Conservation (phyloP, 73 alveolate species). For the Tetrahymena malaccensis region DNA sequence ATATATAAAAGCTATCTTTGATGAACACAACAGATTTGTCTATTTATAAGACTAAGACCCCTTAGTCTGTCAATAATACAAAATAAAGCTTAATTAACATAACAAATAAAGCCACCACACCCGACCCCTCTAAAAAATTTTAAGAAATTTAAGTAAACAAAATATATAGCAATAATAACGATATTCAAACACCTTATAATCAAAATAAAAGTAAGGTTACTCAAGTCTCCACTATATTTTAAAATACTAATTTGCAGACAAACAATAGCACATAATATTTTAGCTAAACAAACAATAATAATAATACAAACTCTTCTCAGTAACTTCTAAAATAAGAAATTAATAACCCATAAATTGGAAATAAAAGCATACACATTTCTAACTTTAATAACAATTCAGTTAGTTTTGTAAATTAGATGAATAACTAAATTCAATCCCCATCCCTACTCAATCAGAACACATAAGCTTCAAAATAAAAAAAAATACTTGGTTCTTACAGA, state of each 20-base stretch:
- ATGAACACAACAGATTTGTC: background rate
- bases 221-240: background rate
- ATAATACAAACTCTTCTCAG: background rate
- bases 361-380: background rate
- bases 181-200: background rate
- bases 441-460: background rate
- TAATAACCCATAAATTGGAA: background rate
- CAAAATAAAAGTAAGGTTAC: background rate
- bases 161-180: background rate
- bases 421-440: background rate
- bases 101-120: background rate
- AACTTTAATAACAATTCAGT: background rate
- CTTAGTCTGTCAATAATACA: background rate
- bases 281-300: background rate
- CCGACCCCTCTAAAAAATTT: background rate
- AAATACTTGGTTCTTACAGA: background rate
- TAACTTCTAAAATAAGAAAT: background rate
- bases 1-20: background rate
- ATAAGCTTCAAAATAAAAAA: background rate
- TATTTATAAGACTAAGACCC: background rate
- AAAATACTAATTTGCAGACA: background rate
- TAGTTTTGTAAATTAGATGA: background rate
- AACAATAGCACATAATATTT: background rate
- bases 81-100: background rate
- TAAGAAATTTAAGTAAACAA: background rate